Conservation (phyloP, 768 basidiomycete species). For the Podaxis sp. region DNA sequence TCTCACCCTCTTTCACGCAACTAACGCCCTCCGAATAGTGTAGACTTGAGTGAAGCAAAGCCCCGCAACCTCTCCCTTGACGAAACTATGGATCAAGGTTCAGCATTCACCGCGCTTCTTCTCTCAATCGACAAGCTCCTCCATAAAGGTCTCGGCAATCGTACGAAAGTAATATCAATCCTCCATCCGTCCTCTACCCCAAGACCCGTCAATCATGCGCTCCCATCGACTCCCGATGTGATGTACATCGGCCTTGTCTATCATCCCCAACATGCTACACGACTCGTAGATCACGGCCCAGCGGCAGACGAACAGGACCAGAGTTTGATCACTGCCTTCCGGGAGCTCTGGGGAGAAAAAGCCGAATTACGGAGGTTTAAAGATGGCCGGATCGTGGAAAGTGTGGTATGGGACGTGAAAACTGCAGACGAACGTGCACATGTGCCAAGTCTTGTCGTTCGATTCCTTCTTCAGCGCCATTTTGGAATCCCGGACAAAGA, state of each 20-base stretch:
- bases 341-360: slow-evolving; percentile 88
- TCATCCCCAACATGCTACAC: slow-evolving; percentile 68
- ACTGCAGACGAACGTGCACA: slow-evolving; percentile 77
- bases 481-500: slow-evolving; percentile 53
- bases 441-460: slow-evolving; percentile 74
- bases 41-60: slow-evolving; percentile 53
- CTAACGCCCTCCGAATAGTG: slow-evolving; percentile 34
- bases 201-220: slow-evolving; percentile 52
- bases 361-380: slow-evolving; percentile 94
- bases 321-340: slow-evolving; percentile 58
- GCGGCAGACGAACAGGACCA: slow-evolving; percentile 61
- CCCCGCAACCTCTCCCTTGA: slow-evolving; percentile 43
- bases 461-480: slow-evolving; percentile 73
- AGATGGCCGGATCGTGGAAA: slow-evolving; percentile 89
- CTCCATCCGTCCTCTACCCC: slow-evolving; percentile 49
- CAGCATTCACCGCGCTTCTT: slow-evolving; percentile 53
- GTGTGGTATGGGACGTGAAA: slow-evolving; percentile 94
- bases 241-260: slow-evolving; percentile 78
- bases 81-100: slow-evolving; percentile 58
- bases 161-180: slow-evolving; percentile 64
- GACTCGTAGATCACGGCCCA: slow-evolving; percentile 93
- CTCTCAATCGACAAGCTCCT: slow-evolving; percentile 50
- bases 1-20: slow-evolving; percentile 7
- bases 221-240: slow-evolving; percentile 46
- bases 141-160: slow-evolving; percentile 70